phyloP scores from a whole-genome alignment of 805 yeast genomes.

The Starmerella roubikii region DNA sequence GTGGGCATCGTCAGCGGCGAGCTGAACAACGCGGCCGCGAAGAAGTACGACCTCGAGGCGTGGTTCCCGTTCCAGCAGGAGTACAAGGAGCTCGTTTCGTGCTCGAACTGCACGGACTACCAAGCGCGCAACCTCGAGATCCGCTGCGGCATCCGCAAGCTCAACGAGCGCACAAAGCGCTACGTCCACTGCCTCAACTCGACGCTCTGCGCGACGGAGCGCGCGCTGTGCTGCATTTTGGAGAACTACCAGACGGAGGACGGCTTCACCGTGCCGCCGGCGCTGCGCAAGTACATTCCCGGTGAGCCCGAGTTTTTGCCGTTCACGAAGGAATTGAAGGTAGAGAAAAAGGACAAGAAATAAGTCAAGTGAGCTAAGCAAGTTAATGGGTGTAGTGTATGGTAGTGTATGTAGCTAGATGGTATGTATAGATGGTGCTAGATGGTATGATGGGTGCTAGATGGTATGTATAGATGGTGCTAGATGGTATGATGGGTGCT shows the following conservation, averaged over 20 bases:
- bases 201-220: slow-evolving; percentile 93
- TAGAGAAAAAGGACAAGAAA: slow-evolving; percentile 19
- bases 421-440: no score
- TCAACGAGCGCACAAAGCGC: slow-evolving; percentile 89
- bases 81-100: slow-evolving; percentile 93
- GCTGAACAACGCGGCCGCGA: slow-evolving; percentile 97
- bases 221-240: slow-evolving; percentile 92
- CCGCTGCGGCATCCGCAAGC: slow-evolving; percentile 94
- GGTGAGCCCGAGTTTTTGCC: slow-evolving; percentile 98
- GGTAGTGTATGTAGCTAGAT: no score
- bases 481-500: no score
- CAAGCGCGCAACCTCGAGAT: slow-evolving; percentile 97
- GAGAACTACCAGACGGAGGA: slow-evolving; percentile 98
- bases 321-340: slow-evolving; percentile 57
- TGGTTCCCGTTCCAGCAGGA: slow-evolving; percentile 99
- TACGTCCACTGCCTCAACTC: slow-evolving; percentile 98
- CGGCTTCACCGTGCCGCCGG: slow-evolving; percentile 88
- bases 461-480: no score
- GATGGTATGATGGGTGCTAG: no score
- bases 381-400: no score
- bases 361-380: not conserved
- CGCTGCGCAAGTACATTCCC: slow-evolving; percentile 88
- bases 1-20: slow-evolving; percentile 98
- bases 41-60: slow-evolving; percentile 96
- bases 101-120: slow-evolving; percentile 98